Conservation (phyloP, 2,329 filamentous ascomycete genomes). For the Colletotrichum cuscutae region DNA sequence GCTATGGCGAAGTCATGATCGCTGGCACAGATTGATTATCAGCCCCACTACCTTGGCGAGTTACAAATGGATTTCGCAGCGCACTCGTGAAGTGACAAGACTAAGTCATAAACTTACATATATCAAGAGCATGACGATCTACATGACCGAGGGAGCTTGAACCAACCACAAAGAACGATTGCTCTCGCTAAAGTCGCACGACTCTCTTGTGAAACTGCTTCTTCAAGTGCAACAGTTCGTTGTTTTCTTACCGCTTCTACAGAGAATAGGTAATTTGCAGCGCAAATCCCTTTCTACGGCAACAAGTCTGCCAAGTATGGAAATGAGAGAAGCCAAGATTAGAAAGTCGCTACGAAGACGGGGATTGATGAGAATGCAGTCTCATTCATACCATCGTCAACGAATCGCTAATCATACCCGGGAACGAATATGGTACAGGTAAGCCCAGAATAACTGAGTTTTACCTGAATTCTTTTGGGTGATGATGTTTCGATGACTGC, state of each 20-base stretch:
- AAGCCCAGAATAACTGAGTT: too few species aligned
- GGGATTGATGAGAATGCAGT: background rate
- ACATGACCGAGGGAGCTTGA: background rate
- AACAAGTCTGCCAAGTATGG: too few species aligned
- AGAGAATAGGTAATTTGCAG: background rate
- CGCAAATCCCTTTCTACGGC: background rate
- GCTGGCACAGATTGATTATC: background rate
- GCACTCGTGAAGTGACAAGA: background rate
- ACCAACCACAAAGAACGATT: background rate
- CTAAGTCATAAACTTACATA: background rate
- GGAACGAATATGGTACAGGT: too few species aligned
- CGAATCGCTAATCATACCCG: too few species aligned
- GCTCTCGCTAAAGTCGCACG: background rate
- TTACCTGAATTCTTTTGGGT: too few species aligned
- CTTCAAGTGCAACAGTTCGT: too few species aligned
- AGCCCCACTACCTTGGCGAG: background rate
- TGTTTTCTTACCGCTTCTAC: background rate
- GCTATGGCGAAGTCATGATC: background rate
- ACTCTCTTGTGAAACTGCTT: background rate
- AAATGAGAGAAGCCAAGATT: background rate
- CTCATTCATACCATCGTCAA: too few species aligned
- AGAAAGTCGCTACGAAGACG: background rate
- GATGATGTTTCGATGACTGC: too few species aligned
- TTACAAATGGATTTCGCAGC: background rate
- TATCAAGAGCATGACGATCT: background rate